These are phyloP conservation scores for Ascosphaera apis DNA, from an alignment of 2,329 filamentous ascomycete genomes.

Conservation along the genomic window DNA sequence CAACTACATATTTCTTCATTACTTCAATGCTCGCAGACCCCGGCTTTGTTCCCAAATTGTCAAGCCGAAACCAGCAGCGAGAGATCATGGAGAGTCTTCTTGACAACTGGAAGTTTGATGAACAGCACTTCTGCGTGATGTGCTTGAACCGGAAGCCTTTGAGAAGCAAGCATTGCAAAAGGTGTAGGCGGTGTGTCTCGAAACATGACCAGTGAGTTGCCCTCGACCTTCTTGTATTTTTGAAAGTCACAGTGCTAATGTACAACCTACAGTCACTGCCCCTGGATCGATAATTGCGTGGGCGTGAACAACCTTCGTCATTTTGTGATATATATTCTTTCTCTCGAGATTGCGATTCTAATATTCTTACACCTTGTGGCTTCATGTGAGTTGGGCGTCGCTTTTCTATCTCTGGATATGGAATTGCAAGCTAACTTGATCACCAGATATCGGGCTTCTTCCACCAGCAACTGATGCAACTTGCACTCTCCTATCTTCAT, in stretches of 20 bases:
- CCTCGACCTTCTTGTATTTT: background rate
- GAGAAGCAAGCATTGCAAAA: conserved; percentile 84
- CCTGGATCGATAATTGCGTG: conserved; percentile 94
- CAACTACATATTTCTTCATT: conserved; percentile 70
- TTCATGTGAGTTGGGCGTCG: conserved; percentile 33
- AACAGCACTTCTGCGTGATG: conserved; percentile 74
- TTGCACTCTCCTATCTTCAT: conserved; percentile 56
- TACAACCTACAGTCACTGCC: conserved; percentile 50
- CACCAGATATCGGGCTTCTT: conserved; percentile 38
- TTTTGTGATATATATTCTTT: conserved; percentile 76
- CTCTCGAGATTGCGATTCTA: conserved; percentile 51
- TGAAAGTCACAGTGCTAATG: conserved; percentile 3
- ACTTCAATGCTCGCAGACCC: conserved; percentile 73
- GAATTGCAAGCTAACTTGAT: conserved; percentile 9
- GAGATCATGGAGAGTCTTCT: conserved; percentile 73
- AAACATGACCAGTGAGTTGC: conserved; percentile 78
- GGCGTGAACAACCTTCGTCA: conserved; percentile 90
- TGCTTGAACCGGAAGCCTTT: conserved; percentile 90
- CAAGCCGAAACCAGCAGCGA: conserved; percentile 74
- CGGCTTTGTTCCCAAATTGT: conserved; percentile 76
- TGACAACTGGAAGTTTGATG: conserved; percentile 70
- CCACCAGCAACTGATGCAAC: conserved; percentile 24
- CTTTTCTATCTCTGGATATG: conserved; percentile 2
- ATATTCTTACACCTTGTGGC: conserved; percentile 49
- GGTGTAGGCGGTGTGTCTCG: conserved; percentile 77